phyloP scores from a whole-genome alignment of 2,329 filamentous ascomycete genomes.

The Fusarium pininemorale region DNA sequence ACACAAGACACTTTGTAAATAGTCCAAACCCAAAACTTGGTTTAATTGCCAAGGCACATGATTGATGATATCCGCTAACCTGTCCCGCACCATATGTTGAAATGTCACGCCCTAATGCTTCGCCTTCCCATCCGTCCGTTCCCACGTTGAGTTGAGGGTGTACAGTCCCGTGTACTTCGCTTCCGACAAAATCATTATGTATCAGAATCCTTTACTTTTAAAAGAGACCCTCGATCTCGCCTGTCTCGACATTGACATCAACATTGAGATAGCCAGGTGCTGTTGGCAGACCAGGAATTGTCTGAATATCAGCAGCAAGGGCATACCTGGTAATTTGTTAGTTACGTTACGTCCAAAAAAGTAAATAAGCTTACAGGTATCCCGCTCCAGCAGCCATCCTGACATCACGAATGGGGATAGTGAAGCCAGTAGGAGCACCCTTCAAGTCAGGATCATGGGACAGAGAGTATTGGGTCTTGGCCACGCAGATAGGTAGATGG shows the following conservation, averaged over 20 bases:
- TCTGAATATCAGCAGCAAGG: constrained; percentile 96
- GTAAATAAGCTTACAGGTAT: constrained; percentile 72
- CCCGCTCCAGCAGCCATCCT: constrained; percentile 93
- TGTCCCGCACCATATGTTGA: constrained; percentile 42
- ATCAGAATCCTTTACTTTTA: constrained; percentile 55
- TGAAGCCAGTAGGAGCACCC: constrained; percentile 94
- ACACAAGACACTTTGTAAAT: neutral
- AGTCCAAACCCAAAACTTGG: constrained; percentile 9
- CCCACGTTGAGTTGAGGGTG: constrained; percentile 44
- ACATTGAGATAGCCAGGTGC: constrained; percentile 96
- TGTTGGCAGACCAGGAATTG: constrained; percentile 93
- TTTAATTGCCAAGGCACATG: constrained; percentile 27
- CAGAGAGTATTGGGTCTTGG: constrained; percentile 98
- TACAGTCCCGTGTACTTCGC: constrained; percentile 14
- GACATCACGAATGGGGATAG: constrained; percentile 92
- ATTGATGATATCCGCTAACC: constrained; percentile 22
- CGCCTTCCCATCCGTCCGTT: constrained; percentile 34
- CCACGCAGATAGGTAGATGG: constrained; percentile 93
- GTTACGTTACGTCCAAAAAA: constrained; percentile 34
- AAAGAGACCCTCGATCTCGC: constrained; percentile 88
- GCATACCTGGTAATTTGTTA: constrained; percentile 72
- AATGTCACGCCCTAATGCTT: constrained; percentile 42
- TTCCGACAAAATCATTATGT: constrained; percentile 1
- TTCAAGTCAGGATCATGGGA: constrained; percentile 94
- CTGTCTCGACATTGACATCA: constrained; percentile 83